A percentile compares a stretch with the other conserved stretches of the same genome.
phyloP scores from a whole-genome alignment of 768 basidiomycete species.

The Leccinum longicurvipes region DNA sequence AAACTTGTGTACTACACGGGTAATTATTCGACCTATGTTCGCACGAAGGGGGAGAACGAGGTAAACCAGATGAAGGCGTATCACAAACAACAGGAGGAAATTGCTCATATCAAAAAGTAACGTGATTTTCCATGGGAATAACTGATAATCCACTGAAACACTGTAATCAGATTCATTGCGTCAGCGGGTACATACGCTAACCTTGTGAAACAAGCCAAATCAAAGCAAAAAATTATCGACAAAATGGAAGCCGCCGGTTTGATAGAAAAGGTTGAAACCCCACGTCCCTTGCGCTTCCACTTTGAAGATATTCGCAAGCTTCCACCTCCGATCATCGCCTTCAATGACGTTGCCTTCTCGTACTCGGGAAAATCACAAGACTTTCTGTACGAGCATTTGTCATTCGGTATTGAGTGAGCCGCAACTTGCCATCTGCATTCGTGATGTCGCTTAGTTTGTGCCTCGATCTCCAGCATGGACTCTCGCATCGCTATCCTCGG shows the following conservation, averaged over 20 bases:
- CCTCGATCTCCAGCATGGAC: slow-evolving; percentile 64
- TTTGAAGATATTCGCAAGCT: slow-evolving; percentile 94
- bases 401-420: slow-evolving; percentile 95
- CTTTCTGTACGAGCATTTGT: slow-evolving; percentile 82
- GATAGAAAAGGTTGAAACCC: slow-evolving; percentile 82
- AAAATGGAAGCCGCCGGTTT: slow-evolving; percentile 99
- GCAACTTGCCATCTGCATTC: slow-evolving; percentile 1
- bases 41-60: slow-evolving; percentile 96
- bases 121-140: slow-evolving; percentile 14
- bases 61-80: slow-evolving; percentile 99
- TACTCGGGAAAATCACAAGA: slow-evolving; percentile 90
- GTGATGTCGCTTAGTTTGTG: slow-evolving; percentile 3
- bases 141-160: slow-evolving; percentile 8
- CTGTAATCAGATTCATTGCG: slow-evolving; percentile 75
- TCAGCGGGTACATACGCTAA: slow-evolving; percentile 99
- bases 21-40: slow-evolving; percentile 96
- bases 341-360: slow-evolving; percentile 90
- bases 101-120: slow-evolving; percentile 96
- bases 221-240: slow-evolving; percentile 99
- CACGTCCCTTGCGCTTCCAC: slow-evolving; percentile 81
- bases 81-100: slow-evolving; percentile 97
- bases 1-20: slow-evolving; percentile 93
- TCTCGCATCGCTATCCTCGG: slow-evolving; percentile 94
- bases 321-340: slow-evolving; percentile 96
- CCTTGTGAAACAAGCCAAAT: slow-evolving; percentile 97